These are phyloP conservation scores for Dryas alaskensis DNA, from an alignment of 306 rosid genomes.

Conservation along the genomic window DNA sequence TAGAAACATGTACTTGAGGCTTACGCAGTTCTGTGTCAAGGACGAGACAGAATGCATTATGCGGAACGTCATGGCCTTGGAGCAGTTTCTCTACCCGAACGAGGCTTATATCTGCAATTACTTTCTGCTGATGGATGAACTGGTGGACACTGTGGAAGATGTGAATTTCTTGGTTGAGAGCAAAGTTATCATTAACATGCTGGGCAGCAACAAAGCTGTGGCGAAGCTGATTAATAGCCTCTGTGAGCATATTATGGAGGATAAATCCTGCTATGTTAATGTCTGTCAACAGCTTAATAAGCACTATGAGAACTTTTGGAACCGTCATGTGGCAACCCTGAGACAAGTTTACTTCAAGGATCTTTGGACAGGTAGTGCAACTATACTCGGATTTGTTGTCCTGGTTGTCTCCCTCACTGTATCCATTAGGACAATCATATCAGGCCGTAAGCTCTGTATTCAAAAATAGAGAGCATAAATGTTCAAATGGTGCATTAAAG, in stretches of 20 bases:
- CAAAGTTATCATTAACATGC: conserved; percentile 37
- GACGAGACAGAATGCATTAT: conserved; percentile 19
- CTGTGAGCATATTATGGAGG: conserved; percentile 33
- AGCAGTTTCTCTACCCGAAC: conserved; percentile 46
- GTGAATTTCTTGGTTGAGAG: conserved; percentile 48
- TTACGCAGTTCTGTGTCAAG: not conserved
- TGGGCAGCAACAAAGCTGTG: conserved; percentile 50
- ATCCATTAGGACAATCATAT: no score
- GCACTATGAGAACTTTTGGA: conserved; percentile 43
- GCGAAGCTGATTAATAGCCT: conserved; percentile 41
- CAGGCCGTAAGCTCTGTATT: no score
- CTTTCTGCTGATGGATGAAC: conserved; percentile 38
- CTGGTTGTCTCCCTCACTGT: conserved; percentile 2
- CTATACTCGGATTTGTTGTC: conserved; percentile 45
- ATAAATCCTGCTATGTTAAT: conserved; percentile 26
- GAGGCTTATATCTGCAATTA: conserved; percentile 46
- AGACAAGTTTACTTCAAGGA: conserved; percentile 53
- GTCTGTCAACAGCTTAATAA: conserved; percentile 20
- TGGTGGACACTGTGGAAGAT: conserved; percentile 44
- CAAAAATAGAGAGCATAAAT: no score
- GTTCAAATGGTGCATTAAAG: no score
- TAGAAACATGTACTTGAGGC: not conserved
- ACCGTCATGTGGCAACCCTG: conserved; percentile 40
- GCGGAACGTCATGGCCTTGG: conserved; percentile 53
- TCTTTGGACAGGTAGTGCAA: conserved; percentile 62